These are phyloP conservation scores for Aspergillus vadensis DNA, from an alignment of 2,329 filamentous ascomycete genomes.

Conservation along the genomic window DNA sequence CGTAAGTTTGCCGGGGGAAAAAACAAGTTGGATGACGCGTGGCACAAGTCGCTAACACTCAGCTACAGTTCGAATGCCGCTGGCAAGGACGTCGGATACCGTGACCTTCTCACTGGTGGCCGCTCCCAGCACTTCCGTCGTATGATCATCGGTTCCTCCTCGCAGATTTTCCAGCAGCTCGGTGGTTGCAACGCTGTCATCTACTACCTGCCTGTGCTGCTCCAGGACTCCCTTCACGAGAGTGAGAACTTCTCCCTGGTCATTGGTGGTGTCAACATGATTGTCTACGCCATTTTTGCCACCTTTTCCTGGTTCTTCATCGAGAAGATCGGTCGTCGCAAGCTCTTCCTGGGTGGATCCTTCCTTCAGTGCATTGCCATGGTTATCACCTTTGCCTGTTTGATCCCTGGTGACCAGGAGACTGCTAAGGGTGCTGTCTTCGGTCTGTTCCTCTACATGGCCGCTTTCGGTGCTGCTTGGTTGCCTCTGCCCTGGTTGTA, in stretches of 20 bases:
- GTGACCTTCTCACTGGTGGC: conserved; percentile 41
- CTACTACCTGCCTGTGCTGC: conserved; percentile 53
- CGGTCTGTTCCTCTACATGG: conserved; percentile 69
- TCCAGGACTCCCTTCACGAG: conserved; percentile 49
- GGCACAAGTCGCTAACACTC: conserved; percentile 37
- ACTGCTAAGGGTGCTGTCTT: conserved; percentile 50
- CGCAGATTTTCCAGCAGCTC: conserved; percentile 52
- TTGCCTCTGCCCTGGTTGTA: conserved; percentile 63
- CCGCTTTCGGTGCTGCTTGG: conserved; percentile 68
- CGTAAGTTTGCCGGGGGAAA: conserved; percentile 42
- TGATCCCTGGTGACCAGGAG: conserved; percentile 33
- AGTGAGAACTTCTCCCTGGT: conserved; percentile 49
- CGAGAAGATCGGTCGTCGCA: conserved; percentile 51
- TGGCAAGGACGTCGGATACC: conserved; percentile 50
- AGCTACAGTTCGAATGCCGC: conserved; percentile 58
- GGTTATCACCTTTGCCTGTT: conserved; percentile 43
- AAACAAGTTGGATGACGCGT: conserved; percentile 20
- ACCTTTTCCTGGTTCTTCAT: conserved; percentile 53
- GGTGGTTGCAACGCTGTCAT: conserved; percentile 55
- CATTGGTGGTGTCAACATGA: conserved; percentile 57
- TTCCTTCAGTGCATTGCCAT: conserved; percentile 43
- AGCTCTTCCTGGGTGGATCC: conserved; percentile 44
- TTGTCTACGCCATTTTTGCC: conserved; percentile 45
- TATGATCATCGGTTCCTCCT: conserved; percentile 44
- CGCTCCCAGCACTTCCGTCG: conserved; percentile 45